Percentiles rank a stretch among this genome's conserved stretches.
Evolutionary conservation across 179 eudicot genomes (phyloP).

Genomic region (Silene vulgaris): DNA sequence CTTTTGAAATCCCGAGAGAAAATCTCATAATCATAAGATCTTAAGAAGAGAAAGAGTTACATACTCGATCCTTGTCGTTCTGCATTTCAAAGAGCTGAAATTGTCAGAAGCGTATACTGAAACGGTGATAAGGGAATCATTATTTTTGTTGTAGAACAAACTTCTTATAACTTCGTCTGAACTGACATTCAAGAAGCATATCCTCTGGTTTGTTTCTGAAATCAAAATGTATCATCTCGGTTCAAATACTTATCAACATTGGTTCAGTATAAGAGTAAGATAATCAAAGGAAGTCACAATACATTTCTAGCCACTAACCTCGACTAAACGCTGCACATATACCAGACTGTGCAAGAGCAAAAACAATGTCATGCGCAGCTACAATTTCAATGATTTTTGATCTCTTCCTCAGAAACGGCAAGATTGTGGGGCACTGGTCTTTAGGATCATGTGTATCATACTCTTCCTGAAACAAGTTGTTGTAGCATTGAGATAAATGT

Average conservation of each 20-base stretch:
- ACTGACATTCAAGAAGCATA: constrained; percentile 80
- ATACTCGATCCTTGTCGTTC: constrained; percentile 90
- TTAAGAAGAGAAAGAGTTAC: constrained; percentile 24
- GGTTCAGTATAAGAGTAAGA: neutral
- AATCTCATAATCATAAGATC: neutral
- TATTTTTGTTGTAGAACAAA: constrained; percentile 89
- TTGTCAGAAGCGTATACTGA: constrained; percentile 88
- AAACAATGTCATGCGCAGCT: constrained; percentile 77
- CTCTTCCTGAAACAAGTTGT: constrained; percentile 50
- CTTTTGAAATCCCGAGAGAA: neutral
- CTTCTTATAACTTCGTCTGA: constrained; percentile 84
- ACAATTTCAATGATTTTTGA: constrained; percentile 80
- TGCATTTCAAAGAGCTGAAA: constrained; percentile 86
- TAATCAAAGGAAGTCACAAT: neutral
- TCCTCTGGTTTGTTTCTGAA: constrained; percentile 83
- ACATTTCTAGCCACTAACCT: constrained; percentile 36
- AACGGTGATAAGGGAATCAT: constrained; percentile 87
- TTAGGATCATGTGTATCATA: constrained; percentile 91
- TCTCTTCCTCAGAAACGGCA: constrained; percentile 71
- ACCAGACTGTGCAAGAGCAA: constrained; percentile 92
- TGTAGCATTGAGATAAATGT: neutral
- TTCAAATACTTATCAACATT: constrained; percentile 1
- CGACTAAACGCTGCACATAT: constrained; percentile 89
- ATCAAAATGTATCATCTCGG: constrained; percentile 16
- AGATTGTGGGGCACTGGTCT: constrained; percentile 52